Percentiles rank a stretch among this genome's conserved stretches.
phyloP scores from a whole-genome alignment of 164 flowering plant genomes.

The Aristolochia fimbriata region DNA sequence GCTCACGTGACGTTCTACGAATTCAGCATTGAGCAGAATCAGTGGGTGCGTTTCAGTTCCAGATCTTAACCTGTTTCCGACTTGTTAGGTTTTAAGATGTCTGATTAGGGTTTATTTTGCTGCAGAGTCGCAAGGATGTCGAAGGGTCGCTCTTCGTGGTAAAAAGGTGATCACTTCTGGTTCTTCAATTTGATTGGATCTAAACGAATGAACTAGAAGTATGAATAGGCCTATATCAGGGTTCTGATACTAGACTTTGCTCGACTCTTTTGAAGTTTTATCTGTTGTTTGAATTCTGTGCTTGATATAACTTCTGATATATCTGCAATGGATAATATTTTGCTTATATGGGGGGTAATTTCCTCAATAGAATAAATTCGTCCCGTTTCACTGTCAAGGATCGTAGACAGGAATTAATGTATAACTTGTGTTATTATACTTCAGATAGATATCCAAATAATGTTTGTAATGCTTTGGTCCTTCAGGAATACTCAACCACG shows the following conservation, averaged over 20 bases:
- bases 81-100: background rate
- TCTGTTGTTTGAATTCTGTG: background rate
- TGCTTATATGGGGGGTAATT: too few species aligned
- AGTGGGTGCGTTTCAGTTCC: slow-evolving; percentile 47
- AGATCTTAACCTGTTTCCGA: background rate
- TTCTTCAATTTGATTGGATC: background rate
- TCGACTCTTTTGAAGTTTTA: too few species aligned
- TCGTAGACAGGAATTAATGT: background rate
- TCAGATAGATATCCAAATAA: too few species aligned
- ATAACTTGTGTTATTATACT: background rate
- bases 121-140: slow-evolving; percentile 94
- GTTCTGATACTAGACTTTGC: too few species aligned
- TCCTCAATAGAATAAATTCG: too few species aligned
- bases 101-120: background rate
- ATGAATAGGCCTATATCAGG: too few species aligned
- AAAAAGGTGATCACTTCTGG: slow-evolving; percentile 47
- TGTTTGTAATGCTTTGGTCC: too few species aligned
- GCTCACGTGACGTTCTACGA: slow-evolving; percentile 91
- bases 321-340: too few species aligned
- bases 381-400: too few species aligned
- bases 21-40: slow-evolving; percentile 71
- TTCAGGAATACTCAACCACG: slow-evolving; percentile 82
- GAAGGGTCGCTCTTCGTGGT: slow-evolving; percentile 97
- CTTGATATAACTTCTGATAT: too few species aligned
- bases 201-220: background rate